Conservation (phyloP, 139 green algal genomes). For the Chlamydomonas asymmetrica region DNA sequence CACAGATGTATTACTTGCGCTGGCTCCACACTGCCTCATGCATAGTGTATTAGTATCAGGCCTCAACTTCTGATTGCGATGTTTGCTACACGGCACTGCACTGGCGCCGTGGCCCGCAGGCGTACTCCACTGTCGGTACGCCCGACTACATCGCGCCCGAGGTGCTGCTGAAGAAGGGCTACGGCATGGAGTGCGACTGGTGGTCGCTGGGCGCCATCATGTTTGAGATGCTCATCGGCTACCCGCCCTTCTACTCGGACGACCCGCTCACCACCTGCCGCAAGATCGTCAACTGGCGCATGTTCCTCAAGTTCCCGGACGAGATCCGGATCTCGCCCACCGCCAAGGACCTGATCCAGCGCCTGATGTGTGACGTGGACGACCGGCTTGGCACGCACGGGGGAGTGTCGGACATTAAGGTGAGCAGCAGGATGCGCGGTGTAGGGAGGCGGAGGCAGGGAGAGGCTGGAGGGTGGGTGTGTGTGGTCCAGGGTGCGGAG, state of each 20-base stretch:
- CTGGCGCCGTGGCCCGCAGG: too few species aligned
- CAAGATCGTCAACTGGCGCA: constrained; percentile 96
- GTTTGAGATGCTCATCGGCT: constrained; percentile 98
- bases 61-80: too few species aligned
- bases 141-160: constrained; percentile 97
- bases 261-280: constrained; percentile 91
- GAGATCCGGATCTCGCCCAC: constrained; percentile 59
- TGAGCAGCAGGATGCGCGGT: background rate
- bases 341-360: constrained; percentile 85
- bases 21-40: background rate
- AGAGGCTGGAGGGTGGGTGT: too few species aligned
- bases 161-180: constrained; percentile 96
- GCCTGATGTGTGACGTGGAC: constrained; percentile 95
- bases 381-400: constrained; percentile 80
- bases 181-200: constrained; percentile 98
- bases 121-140: constrained; percentile 92
- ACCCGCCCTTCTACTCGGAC: constrained; percentile 96
- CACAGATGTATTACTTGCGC: background rate
- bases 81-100: too few species aligned
- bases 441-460: background rate
- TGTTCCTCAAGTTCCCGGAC: constrained; percentile 86
- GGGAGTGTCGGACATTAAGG: constrained; percentile 56
- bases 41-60: too few species aligned
- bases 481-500: too few species aligned
- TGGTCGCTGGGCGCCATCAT: constrained; percentile 96